Percentiles rank a stretch among this genome's conserved stretches.
These are phyloP conservation scores for Debaryomyces tyrocola DNA, from an alignment of 805 yeast species.

Conservation along the genomic window DNA sequence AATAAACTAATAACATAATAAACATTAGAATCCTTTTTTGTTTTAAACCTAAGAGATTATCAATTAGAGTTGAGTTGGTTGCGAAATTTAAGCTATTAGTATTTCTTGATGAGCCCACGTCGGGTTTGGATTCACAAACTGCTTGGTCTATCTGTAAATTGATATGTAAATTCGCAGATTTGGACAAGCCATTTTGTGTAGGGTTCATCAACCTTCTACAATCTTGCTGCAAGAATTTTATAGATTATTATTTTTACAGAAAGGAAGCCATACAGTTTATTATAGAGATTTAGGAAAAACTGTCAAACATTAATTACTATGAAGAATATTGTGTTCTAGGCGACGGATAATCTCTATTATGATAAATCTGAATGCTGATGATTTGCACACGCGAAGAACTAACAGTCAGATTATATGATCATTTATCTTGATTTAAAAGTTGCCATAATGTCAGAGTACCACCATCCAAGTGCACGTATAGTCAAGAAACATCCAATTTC, in stretches of 20 bases:
- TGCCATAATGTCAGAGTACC: no score
- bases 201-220: neutral
- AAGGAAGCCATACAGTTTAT: neutral
- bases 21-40: no score
- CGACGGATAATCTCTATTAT: no score
- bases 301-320: slow-evolving; percentile 54
- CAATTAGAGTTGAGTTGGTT: slow-evolving; percentile 32
- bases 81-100: slow-evolving; percentile 27
- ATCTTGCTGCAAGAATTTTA: slow-evolving; percentile 4
- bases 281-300: neutral
- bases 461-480: no score
- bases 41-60: slow-evolving; percentile 31
- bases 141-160: slow-evolving; percentile 37
- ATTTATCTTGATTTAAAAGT: no score
- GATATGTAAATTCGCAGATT: slow-evolving; percentile 15
- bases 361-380: no score
- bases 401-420: no score
- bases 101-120: slow-evolving; percentile 32
- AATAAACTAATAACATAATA: no score
- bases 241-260: slow-evolving; percentile 44
- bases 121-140: slow-evolving; percentile 18
- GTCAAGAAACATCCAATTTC: no score
- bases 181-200: neutral
- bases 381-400: no score
- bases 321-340: slow-evolving; percentile 62